These are phyloP conservation scores for Elaeis oleifera DNA, from an alignment of 202 grass and related monocot genomes.

Conservation along the genomic window DNA sequence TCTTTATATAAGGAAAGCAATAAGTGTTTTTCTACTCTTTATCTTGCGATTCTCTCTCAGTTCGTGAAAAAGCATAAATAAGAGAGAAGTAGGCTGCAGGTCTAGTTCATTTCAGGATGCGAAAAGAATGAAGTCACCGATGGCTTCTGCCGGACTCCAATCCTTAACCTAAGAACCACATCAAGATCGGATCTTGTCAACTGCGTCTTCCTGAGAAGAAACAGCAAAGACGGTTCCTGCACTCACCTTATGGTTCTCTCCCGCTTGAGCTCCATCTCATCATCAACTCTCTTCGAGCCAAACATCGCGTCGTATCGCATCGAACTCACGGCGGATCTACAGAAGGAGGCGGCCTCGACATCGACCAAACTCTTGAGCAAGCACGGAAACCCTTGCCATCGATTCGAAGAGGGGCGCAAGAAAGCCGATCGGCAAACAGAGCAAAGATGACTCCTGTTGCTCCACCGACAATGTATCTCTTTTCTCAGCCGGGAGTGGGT, in stretches of 20 bases:
- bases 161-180: background rate
- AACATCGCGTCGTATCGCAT: conserved; percentile 7
- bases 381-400: background rate
- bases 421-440: no score
- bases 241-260: conserved; percentile 9
- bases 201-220: background rate
- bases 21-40: no score
- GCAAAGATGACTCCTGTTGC: no score
- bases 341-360: background rate
- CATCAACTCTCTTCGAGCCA: conserved; percentile 13
- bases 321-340: background rate
- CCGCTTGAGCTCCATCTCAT: conserved; percentile 11
- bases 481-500: no score
- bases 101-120: no score
- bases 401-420: background rate
- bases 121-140: no score
- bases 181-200: background rate
- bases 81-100: no score
- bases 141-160: background rate
- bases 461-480: no score
- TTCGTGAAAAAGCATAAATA: no score
- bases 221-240: background rate
- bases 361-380: background rate
- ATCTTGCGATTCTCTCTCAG: no score
- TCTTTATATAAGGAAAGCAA: no score